Evolutionary conservation across 176 grass and related monocot species (phyloP).

Genomic region (Poa annua): DNA sequence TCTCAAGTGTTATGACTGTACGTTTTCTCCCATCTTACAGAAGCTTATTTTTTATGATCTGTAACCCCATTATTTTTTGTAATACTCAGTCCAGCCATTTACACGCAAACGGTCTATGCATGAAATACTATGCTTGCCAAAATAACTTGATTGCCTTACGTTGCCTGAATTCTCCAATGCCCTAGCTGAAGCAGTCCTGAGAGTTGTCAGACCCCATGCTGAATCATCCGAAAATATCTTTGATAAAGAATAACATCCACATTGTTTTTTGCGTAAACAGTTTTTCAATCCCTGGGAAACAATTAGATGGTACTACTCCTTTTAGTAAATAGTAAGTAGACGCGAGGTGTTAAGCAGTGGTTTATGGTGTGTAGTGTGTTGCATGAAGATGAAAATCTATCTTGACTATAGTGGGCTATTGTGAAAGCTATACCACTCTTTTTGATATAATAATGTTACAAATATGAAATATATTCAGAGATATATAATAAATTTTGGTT

Average conservation of each 20-base stretch:
- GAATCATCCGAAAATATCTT: neutral
- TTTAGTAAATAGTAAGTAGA: neutral
- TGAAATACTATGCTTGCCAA: neutral
- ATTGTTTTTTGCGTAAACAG: neutral
- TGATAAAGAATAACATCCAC: neutral
- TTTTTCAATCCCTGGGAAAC: neutral
- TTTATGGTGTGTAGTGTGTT: neutral
- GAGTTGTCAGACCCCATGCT: neutral
- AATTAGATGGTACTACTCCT: neutral
- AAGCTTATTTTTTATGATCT: neutral
- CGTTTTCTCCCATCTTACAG: neutral
- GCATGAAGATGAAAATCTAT: neutral
- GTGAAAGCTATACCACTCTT: neutral
- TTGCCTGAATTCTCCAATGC: neutral
- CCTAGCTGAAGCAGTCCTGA: neutral
- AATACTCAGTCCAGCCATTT: neutral
- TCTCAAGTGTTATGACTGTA: neutral
- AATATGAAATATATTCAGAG: neutral
- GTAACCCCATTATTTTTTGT: neutral
- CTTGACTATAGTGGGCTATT: neutral
- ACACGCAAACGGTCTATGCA: neutral
- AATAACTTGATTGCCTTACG: neutral
- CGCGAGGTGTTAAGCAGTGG: no score
- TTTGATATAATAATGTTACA: neutral
- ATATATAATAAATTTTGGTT: neutral